These are phyloP conservation scores for Colletotrichum abscissum DNA, from an alignment of 2,329 filamentous ascomycete genomes.

Conservation along the genomic window DNA sequence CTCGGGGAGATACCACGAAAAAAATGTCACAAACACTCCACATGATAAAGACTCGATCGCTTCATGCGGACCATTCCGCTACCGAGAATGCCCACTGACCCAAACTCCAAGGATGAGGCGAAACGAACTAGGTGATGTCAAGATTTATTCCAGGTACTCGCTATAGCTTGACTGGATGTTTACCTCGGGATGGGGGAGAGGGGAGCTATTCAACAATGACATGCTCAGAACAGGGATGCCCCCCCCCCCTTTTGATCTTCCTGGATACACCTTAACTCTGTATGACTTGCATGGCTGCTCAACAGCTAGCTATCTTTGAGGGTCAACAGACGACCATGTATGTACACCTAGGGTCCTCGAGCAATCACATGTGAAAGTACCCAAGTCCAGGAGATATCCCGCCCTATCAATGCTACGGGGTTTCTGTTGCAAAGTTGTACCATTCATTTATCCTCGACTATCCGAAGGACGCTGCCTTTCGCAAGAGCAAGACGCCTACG, in stretches of 20 bases:
- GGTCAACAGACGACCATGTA: not conserved
- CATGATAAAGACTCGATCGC: not conserved
- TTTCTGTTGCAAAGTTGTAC: not conserved
- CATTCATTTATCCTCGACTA: not conserved
- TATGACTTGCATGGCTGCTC: not conserved
- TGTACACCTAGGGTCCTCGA: not conserved
- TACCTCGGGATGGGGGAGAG: not conserved
- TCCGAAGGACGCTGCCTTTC: constrained; percentile 3
- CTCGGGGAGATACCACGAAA: not conserved
- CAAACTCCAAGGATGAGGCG: too few relatives aligned
- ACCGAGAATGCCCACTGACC: too few relatives aligned
- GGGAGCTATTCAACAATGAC: not conserved
- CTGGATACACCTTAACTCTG: too few relatives aligned
- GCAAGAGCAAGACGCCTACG: not conserved
- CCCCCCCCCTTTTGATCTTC: too few relatives aligned
- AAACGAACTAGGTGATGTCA: too few relatives aligned
- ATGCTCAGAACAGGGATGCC: not conserved
- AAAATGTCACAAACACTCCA: not conserved
- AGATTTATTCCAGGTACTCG: not conserved
- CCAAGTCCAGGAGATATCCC: not conserved
- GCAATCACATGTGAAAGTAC: not conserved
- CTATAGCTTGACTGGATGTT: not conserved
- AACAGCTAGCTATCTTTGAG: not conserved
- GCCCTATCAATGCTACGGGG: not conserved
- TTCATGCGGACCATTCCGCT: not conserved